A percentile compares a stretch with the other conserved stretches of the same genome.
phyloP scores from a whole-genome alignment of 805 yeast genomes.

The Saturnispora ahearnii region DNA sequence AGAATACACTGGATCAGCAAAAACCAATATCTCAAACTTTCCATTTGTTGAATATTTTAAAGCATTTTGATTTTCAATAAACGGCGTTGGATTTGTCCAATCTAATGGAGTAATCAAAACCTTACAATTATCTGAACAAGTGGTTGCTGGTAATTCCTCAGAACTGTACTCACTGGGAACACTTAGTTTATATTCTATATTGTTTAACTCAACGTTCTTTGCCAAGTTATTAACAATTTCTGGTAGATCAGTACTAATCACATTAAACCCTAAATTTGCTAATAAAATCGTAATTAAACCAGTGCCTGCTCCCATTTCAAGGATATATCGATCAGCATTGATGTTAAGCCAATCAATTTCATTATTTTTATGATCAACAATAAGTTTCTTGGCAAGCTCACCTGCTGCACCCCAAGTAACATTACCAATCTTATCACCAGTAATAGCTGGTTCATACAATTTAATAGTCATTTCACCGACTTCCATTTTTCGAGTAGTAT shows the following conservation, averaged over 20 bases:
- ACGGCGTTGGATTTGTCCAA: constrained; percentile 58
- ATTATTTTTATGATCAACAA: constrained; percentile 15
- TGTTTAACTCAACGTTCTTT: constrained; percentile 51
- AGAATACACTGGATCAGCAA: constrained; percentile 88
- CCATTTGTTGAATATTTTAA: constrained; percentile 15
- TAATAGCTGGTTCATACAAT: constrained; percentile 75
- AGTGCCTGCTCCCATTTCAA: constrained; percentile 94
- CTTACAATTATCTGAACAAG: constrained; percentile 26
- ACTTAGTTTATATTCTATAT: constrained; percentile 16
- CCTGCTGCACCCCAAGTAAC: constrained; percentile 96
- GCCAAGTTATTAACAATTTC: constrained; percentile 65
- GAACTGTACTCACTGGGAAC: neutral
- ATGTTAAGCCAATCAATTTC: neutral
- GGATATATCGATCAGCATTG: constrained; percentile 26
- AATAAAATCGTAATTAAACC: constrained; percentile 80
- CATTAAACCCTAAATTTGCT: constrained; percentile 39
- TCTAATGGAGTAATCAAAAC: constrained; percentile 37
- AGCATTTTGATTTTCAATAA: constrained; percentile 15
- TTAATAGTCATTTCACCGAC: constrained; percentile 28
- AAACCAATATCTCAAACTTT: constrained; percentile 49
- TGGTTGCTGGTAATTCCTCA: neutral
- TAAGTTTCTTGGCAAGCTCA: constrained; percentile 50
- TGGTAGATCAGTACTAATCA: constrained; percentile 65
- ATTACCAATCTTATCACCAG: constrained; percentile 79
- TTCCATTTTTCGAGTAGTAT: constrained; percentile 49